A percentile compares a stretch with the other conserved stretches of the same genome.
Evolutionary conservation across 2,329 filamentous ascomycete species (phyloP).

Genomic region (Tolypocladium nubicola): DNA sequence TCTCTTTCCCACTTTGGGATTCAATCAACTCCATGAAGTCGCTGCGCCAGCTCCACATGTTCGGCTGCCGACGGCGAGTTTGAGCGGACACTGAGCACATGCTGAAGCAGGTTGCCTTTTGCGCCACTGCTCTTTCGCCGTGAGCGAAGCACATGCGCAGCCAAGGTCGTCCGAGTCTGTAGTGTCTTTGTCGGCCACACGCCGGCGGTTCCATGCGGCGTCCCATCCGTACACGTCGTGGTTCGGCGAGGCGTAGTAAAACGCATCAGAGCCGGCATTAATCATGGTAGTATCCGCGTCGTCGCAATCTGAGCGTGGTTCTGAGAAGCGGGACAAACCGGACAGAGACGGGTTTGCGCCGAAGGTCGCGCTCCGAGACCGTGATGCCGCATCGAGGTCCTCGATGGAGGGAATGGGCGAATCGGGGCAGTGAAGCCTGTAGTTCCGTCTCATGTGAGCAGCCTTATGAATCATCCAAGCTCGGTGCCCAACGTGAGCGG

Average conservation of each 20-base stretch:
- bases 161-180: not conserved
- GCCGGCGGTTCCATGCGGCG: constrained; percentile 22
- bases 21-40: not conserved
- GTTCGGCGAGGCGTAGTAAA: constrained; percentile 13
- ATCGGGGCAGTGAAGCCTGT: not conserved
- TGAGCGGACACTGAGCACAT: not conserved
- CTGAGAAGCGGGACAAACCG: not conserved
- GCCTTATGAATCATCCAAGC: no score
- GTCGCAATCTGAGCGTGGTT: not conserved
- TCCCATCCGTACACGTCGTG: constrained; percentile 45
- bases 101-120: not conserved
- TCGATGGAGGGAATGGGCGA: not conserved
- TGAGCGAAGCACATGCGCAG: not conserved
- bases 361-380: not conserved
- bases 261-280: not conserved
- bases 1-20: not conserved
- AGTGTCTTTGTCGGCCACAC: not conserved
- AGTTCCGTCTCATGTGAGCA: no score
- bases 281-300: not conserved
- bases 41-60: not conserved
- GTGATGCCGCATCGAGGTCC: not conserved
- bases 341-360: not conserved
- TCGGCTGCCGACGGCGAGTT: not conserved
- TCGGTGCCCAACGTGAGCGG: no score
- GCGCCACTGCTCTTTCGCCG: not conserved